Evolutionary conservation across 106 monocot genomes (phyloP), one percentile per base, ranked within the genome.

Genomic region (Alisma plantagoaquatica): DNA sequence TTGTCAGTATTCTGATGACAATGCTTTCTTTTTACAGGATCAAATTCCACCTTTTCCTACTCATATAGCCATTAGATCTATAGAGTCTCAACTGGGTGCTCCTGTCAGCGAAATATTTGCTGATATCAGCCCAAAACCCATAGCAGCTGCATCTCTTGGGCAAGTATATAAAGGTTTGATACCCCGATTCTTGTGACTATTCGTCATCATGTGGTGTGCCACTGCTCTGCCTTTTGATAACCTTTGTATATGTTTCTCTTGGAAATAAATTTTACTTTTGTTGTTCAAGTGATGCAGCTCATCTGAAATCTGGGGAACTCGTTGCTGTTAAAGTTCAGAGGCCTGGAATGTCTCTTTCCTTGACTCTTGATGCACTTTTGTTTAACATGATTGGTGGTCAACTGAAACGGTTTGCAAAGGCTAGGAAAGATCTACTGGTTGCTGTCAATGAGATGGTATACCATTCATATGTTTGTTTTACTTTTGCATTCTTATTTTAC

Each of bases 351-450:
- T 30, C 70, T 57, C 69, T 73, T 19, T 74, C 54, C 49, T 68
- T 91, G 51, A 91, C 84, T 15, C 80, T 91, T 61, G 91, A 91
- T 75, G 91, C 91, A 16, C 66, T 84, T 54, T 54, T 84, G 56
- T 91, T 91, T 69, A 67, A 75, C 54, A 75, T 91, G 80, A 84
- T 91, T 73, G 91, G 91, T n/a, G n/a, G n/a, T n/a, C n/a, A n/a
- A n/a, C n/a, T n/a, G n/a, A n/a, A n/a, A n/a, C n/a, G n/a, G n/a
- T 91, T 91, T 77, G 77, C 91, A 27, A 91, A 80, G 31, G 91
- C 91, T 66, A 66, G 84, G 51, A 91, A 91, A 74, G 91, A 91
- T 63, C 51, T 91, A 23, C 35, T 91, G 49, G 91, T 80, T 30
- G 91, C 91, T 30, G 91, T 91, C 1, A 91, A 91, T 84, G 91